Evolutionary conservation across 2,329 filamentous ascomycete species (phyloP), one percentile per base, ranked within the genome.

Genomic region (Xenoacremonium recifei): DNA sequence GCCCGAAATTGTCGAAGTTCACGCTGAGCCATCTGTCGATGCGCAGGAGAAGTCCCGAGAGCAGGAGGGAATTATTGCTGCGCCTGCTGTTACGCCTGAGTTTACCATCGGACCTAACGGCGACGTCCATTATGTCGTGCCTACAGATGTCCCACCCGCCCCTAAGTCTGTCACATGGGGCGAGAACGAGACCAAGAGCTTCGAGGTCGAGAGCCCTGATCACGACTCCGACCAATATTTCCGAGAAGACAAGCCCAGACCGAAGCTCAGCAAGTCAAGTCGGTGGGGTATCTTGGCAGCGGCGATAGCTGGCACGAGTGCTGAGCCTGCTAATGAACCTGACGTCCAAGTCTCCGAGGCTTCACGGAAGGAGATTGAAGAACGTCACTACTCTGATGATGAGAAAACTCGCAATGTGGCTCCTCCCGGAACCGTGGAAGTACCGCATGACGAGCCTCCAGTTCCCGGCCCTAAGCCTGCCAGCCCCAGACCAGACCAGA

Each of bases 151-250:
- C 25, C 38, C 47, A 29, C 31, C 57, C 9, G 21, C 67, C 6
- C 70, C 77, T 6, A 84, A 83, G 51, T 73, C 67, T 31, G 82
- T 85, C 4, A 81, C 73, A 11, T 85, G 80, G 82, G 82, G 80
- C 10, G 70, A 82, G 45, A 82, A 83, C 48, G 72, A 82, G 55
- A 84, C 76, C 4, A 80, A 84, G 58, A 76, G 79, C 45, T 85
- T 80, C 47, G 77, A 83, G 36, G 71, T 78, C 10, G 77, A 80
- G 44, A 83, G 75, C 38, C 77, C 81, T 6, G 76, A 78, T 33
- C 63, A 55, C 38, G 58, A 62, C 35, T 46, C 48, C 9, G 64
- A 66, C 25, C 59, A 50, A 19, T 61, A 58, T 19, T 57, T 62
- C 35, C 53, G 53, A 6, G 21, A 46, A 19, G 63, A 68, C 9